These are phyloP conservation scores for Penicillium cinerascens DNA, from an alignment of 495 filamentous ascomycete genomes.

Conservation along the genomic window DNA sequence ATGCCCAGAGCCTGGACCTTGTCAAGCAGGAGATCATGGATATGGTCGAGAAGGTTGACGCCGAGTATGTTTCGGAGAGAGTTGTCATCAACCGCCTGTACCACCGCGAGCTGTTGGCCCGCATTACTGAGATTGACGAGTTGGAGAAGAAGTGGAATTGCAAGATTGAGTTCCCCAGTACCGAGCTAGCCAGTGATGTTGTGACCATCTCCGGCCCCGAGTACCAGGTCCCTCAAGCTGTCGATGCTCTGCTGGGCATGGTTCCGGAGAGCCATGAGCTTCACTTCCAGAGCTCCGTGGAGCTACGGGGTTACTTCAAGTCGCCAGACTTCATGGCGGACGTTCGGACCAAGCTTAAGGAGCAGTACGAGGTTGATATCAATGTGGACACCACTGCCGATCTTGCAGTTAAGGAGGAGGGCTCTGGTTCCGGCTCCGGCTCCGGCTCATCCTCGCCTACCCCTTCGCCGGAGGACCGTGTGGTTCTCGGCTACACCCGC, in stretches of 20 bases:
- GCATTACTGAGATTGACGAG: conserved; percentile 84
- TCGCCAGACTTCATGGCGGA: conserved; percentile 73
- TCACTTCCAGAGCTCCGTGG: conserved; percentile 67
- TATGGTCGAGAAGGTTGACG: conserved; percentile 97
- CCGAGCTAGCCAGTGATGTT: conserved; percentile 93
- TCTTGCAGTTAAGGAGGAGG: conserved; percentile 28
- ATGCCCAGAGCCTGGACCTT: conserved; percentile 91
- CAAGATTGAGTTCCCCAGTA: conserved; percentile 96
- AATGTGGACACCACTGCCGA: conserved; percentile 55
- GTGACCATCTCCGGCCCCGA: conserved; percentile 93
- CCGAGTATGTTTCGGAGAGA: conserved; percentile 90
- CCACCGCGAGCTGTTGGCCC: conserved; percentile 86
- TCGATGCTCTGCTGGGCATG: conserved; percentile 94
- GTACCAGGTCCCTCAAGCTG: conserved; percentile 93
- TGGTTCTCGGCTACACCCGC: conserved; percentile 78
- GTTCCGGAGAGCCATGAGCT: conserved; percentile 94
- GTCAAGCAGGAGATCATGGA: conserved; percentile 99
- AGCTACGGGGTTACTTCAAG: conserved; percentile 74
- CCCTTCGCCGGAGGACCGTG: conserved; percentile 45
- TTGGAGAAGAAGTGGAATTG: conserved; percentile 98
- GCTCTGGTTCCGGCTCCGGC: background rate
- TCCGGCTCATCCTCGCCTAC: conserved; percentile 30
- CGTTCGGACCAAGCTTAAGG: conserved; percentile 76
- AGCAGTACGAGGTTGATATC: conserved; percentile 86
- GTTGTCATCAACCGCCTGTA: conserved; percentile 93